Percentiles rank a stretch among this genome's conserved stretches.
phyloP scores from a whole-genome alignment of 148 eudicot species.

The Heliosperma pusillum region DNA sequence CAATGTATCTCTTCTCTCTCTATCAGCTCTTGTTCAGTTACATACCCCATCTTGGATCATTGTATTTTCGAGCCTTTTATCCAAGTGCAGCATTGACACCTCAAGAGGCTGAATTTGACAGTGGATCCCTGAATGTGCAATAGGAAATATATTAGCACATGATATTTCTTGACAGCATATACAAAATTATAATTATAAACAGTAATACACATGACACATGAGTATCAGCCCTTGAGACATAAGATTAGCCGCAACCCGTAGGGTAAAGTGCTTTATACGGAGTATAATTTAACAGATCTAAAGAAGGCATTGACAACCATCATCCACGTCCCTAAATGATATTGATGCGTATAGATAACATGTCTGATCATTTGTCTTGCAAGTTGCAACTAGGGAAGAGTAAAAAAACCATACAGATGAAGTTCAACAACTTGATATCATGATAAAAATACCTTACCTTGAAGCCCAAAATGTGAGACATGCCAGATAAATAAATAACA shows the following conservation, averaged over 20 bases:
- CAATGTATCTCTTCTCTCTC: neutral
- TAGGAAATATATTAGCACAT: neutral
- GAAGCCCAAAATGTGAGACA: neutral
- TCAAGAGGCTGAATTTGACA: neutral
- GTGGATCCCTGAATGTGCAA: constrained; percentile 5
- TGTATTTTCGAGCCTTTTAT: neutral
- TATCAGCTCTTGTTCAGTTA: neutral
- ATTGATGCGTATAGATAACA: neutral
- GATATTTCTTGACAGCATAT: neutral
- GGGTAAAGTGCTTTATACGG: neutral
- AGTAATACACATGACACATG: neutral
- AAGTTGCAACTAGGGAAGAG: neutral
- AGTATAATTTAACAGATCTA: neutral
- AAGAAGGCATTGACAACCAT: neutral
- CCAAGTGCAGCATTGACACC: neutral
- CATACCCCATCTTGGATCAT: neutral
- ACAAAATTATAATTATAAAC: neutral
- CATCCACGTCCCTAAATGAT: neutral
- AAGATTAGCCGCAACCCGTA: too few relatives aligned
- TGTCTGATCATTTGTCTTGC: neutral
- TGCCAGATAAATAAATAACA: neutral
- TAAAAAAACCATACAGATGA: neutral
- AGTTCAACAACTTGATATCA: neutral
- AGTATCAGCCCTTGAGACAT: too few relatives aligned
- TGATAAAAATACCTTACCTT: constrained; percentile 11